phyloP scores from a whole-genome alignment of 805 yeast genomes.

The Barnettozyma sucrosica region DNA sequence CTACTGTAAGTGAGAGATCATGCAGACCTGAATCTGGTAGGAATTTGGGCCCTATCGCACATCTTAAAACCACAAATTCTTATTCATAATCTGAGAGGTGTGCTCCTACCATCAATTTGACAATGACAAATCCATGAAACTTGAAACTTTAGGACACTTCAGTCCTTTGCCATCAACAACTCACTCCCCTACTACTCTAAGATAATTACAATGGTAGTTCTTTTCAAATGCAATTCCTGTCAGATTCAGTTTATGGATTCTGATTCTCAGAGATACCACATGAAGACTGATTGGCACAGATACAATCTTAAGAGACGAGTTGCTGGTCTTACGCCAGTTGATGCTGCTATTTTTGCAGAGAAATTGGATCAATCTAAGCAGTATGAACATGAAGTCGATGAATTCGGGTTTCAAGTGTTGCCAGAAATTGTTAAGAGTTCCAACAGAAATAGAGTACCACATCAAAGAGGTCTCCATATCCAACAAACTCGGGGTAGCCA shows the following conservation, averaged over 20 bases:
- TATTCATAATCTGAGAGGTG: background rate
- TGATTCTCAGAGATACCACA: conserved; percentile 84
- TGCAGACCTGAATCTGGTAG: too few species aligned
- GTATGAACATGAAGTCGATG: conserved; percentile 32
- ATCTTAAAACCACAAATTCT: too few species aligned
- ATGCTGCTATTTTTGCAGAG: conserved; percentile 44
- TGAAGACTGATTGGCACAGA: conserved; percentile 98
- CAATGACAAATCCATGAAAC: too few species aligned
- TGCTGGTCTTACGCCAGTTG: conserved; percentile 70
- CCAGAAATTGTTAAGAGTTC: conserved; percentile 16
- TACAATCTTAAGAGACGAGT: conserved; percentile 92
- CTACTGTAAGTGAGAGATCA: background rate
- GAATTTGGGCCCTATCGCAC: too few species aligned
- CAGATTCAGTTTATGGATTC: conserved; percentile 72
- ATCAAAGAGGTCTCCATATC: conserved; percentile 13
- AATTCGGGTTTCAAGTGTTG: conserved; percentile 33
- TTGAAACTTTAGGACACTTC: too few species aligned
- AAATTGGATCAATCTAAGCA: conserved; percentile 31
- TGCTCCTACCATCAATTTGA: background rate
- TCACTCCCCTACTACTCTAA: conserved; percentile 1
- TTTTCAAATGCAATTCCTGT: conserved; percentile 85
- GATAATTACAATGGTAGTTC: conserved; percentile 11
- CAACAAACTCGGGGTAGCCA: conserved; percentile 26
- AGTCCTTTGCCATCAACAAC: background rate
- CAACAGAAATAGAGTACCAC: background rate